Conservation (phyloP, 2,329 filamentous ascomycete genomes). For the Aureobasidium pullulans region DNA sequence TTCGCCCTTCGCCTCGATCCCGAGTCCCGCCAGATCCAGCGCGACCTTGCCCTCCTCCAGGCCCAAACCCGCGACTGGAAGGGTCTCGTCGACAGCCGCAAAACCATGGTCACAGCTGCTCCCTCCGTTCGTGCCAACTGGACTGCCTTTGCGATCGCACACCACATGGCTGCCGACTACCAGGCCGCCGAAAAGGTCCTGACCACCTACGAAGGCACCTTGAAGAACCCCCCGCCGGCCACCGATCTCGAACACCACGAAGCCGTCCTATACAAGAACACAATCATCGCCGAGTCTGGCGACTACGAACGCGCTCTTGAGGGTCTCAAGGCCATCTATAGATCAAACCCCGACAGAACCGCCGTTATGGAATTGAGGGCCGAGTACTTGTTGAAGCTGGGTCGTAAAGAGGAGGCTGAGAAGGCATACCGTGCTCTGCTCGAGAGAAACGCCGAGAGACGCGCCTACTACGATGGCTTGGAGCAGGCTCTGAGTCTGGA, state of each 20-base stretch:
- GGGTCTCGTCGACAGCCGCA: conserved; percentile 85
- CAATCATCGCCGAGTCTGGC: conserved; percentile 82
- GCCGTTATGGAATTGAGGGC: conserved; percentile 80
- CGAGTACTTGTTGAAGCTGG: conserved; percentile 73
- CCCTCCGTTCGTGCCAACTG: conserved; percentile 84
- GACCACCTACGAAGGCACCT: conserved; percentile 84
- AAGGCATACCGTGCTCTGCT: conserved; percentile 74
- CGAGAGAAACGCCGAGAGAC: conserved; percentile 80
- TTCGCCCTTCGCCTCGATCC: conserved; percentile 89
- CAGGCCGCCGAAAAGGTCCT: conserved; percentile 83
- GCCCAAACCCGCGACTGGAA: conserved; percentile 94
- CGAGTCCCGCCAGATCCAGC: conserved; percentile 88
- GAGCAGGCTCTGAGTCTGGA: conserved; percentile 60
- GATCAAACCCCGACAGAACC: conserved; percentile 73
- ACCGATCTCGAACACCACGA: conserved; percentile 89
- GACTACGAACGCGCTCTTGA: conserved; percentile 76
- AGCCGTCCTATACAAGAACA: conserved; percentile 90
- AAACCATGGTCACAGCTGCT: conserved; percentile 76
- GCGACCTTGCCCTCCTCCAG: conserved; percentile 87
- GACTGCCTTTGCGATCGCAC: conserved; percentile 92
- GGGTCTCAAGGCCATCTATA: conserved; percentile 71
- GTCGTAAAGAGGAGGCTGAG: conserved; percentile 68
- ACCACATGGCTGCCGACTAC: conserved; percentile 83
- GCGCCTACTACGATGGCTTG: conserved; percentile 75
- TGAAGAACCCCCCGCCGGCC: conserved; percentile 71